Base-by-base conservation (phyloP, 345 rosid species). In the Gossypium turneri region DNA sequence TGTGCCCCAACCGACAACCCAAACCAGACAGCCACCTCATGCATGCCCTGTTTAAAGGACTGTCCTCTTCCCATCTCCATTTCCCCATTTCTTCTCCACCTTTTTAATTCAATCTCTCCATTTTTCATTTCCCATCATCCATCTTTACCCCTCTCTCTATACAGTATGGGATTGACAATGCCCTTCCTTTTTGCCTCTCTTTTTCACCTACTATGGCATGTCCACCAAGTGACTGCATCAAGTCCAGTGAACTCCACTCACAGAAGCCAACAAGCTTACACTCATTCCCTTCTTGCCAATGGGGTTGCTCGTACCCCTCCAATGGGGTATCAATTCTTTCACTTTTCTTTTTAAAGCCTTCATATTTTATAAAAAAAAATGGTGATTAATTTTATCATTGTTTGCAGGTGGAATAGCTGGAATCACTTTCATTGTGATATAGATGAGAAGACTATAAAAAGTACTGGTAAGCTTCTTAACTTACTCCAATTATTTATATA, bases 241-340 rank as follows among this genome's bases (percentile, higher is more conserved):
- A 20, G 20, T 73, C 63, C 59, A 65, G 2, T 65, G 52, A 78
- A 81, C 78, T 44, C 78, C 75, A 34, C 60, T 56, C 60, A 22
- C 20, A 71, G 61, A 72, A 64, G 7, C 76, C 59, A 60, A 29
- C 58, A 63, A 55, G 73, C 48, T 47, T 79, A 80, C 81, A 12
- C 53, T 16, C 77, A 82, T 55, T 79, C 84, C 76, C 88, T 88
- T 47, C 84, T 82, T 0, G 79, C 75, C 75, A 81, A 81, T 79
- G 90, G 87, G 24, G 80, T 88, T 20, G 71, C 71, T 24, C 70
- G 56, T 13, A 67, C 43, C 22, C 72, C 72, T 24, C 56, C 72
- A 48, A 67, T 67, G 56, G 56, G 56, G 56, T 67, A 67, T 2
- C 24, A 27, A 0, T 22, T 73, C 44, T 27, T 9, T 64, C 19